These are phyloP conservation scores for Thermochaetoides dissita DNA, from an alignment of 2,329 filamentous ascomycete species.

Conservation along the genomic window DNA sequence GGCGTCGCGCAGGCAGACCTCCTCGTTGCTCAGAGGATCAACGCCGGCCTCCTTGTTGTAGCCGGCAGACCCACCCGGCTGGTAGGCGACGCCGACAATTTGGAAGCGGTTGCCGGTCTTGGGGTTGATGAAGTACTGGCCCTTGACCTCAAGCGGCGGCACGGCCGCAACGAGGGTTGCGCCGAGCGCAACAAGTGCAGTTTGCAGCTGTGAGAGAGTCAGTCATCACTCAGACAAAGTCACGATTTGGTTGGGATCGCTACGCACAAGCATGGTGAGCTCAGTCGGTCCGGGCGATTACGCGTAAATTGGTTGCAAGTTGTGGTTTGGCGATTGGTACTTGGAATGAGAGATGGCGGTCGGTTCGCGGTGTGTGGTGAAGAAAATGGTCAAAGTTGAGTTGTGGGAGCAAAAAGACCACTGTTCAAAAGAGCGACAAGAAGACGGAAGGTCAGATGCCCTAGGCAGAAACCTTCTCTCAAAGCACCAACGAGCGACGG, in stretches of 20 bases:
- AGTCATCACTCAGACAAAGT: neutral
- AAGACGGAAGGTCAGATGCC: too few species aligned
- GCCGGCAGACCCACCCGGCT: conserved; percentile 50
- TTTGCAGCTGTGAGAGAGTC: conserved; percentile 20
- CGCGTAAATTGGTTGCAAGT: too few species aligned
- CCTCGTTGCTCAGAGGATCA: conserved; percentile 46
- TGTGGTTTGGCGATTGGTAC: too few species aligned
- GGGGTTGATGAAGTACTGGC: conserved; percentile 46
- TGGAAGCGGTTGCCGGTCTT: conserved; percentile 47
- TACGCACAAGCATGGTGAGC: conserved; percentile 6
- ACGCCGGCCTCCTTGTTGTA: conserved; percentile 40
- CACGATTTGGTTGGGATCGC: neutral
- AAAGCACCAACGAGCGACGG: too few species aligned
- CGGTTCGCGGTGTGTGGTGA: too few species aligned
- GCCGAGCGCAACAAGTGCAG: conserved; percentile 37
- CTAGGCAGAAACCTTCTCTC: too few species aligned
- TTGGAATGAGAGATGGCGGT: too few species aligned
- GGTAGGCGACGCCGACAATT: conserved; percentile 55
- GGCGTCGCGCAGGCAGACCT: conserved; percentile 48
- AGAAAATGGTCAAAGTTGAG: too few species aligned
- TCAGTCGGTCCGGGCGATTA: too few species aligned
- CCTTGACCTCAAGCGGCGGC: conserved; percentile 40
- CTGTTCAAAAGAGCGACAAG: neutral
- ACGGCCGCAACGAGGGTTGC: conserved; percentile 42
- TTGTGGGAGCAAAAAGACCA: neutral